Conservation (phyloP, 106 monocot genomes). For the Apostasia shenzhenica region DNA sequence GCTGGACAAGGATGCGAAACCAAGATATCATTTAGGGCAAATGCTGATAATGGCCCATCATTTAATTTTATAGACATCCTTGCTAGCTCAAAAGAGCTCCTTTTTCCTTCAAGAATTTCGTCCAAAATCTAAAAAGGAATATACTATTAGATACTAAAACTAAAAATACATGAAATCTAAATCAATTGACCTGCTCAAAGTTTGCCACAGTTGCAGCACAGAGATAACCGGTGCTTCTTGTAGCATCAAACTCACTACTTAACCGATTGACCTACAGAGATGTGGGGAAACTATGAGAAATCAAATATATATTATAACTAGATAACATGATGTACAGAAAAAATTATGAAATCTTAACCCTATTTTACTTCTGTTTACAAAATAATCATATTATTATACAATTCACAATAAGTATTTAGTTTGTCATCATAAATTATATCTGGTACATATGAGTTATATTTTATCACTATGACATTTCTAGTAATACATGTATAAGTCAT, state of each 20-base stretch:
- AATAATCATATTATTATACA: too few species aligned
- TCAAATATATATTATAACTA: neutral
- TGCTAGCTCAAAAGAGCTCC: slow-evolving; percentile 49
- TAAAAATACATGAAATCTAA: neutral
- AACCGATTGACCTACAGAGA: slow-evolving; percentile 54
- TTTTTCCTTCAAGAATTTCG: slow-evolving; percentile 57
- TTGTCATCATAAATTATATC: too few species aligned
- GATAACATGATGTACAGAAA: too few species aligned
- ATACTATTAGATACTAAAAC: neutral
- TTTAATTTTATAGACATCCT: slow-evolving; percentile 72
- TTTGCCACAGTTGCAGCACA: slow-evolving; percentile 76
- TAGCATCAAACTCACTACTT: slow-evolving; percentile 77
- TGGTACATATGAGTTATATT: too few species aligned
- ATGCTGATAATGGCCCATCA: slow-evolving; percentile 30
- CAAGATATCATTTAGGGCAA: slow-evolving; percentile 77
- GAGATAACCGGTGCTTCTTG: slow-evolving; percentile 88
- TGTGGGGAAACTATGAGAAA: neutral
- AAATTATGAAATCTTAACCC: too few species aligned
- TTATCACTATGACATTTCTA: too few species aligned
- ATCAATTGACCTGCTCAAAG: slow-evolving; percentile 66
- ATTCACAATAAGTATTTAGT: too few species aligned
- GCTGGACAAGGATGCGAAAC: slow-evolving; percentile 88
- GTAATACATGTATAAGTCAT: too few species aligned
- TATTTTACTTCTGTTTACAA: too few species aligned
- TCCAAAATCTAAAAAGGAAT: slow-evolving; percentile 53